Base-by-base conservation (phyloP, 1,139 yeast species). In the Suhomyces maxii region DNA sequence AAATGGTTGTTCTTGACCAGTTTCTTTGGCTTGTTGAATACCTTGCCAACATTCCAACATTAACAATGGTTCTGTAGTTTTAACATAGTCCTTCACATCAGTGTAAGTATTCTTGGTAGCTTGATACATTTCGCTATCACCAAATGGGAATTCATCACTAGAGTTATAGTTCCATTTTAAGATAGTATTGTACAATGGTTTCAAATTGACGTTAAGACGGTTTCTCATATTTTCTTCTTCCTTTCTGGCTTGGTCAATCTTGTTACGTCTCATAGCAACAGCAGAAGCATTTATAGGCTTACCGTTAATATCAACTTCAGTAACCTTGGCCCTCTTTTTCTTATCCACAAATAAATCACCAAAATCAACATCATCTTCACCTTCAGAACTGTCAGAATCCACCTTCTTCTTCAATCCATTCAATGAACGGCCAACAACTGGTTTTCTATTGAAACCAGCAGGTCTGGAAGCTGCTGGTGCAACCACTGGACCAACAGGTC, bases 21-120 rank as follows among this genome's bases (percentile, higher is more conserved):
- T 81, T 44, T 80, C 80, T 54, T 86, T 84, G 0, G 93, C 82
- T 3, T 89, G 77, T 52, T 83, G 85, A 33, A 95, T 80, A 0
- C 90, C 88, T 60, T 91, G 96, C 98, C 98, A 95, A 53, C 96
- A 88, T 69, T 95, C 99, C 39, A 91, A 69, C 67, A 91, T 71
- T 40, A 95, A 69, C 40, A 95, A 71, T 0, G 99, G 98, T 55
- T 84, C 89, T 59, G 89, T 86, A 0, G 80, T 73, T 34, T 73
- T 69, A 41, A 77, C 78, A 60, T 95, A 95, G 6, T 86, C 89
- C 12, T 69, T 72, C 2, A 84, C 83, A 46, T 80, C 72, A 0
- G 58, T 53, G 60, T 88, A 93, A 2, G 63, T 53, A 23, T 60
- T 63, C 41, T 72, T 69, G 1, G 73, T 70, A 7, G 65, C 63